phyloP scores from a whole-genome alignment of 23 red algal genomes.

The Gracilaria vermiculophylla region DNA sequence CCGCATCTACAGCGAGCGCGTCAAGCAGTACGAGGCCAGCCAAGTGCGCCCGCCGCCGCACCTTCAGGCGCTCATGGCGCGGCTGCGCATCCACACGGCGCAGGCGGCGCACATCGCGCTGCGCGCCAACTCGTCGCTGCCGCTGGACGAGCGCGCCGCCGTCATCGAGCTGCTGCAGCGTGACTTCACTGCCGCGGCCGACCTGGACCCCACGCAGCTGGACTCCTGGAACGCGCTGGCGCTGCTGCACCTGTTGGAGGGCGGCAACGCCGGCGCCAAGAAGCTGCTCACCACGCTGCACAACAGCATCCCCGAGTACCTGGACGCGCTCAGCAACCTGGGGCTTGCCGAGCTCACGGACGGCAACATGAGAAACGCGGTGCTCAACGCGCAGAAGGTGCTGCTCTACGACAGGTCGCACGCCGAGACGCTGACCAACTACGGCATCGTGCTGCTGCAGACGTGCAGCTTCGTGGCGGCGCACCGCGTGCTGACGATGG shows the following conservation, averaged over 20 bases:
- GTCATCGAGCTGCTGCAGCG: constrained; percentile 28
- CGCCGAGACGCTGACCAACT: constrained; percentile 64
- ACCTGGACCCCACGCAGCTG: constrained; percentile 32
- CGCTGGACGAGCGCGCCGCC: constrained; percentile 33
- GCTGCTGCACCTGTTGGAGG: constrained; percentile 68
- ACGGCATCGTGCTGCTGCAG: constrained; percentile 50
- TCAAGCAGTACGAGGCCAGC: constrained; percentile 7
- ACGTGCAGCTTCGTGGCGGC: constrained; percentile 12
- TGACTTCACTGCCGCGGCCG: constrained; percentile 17
- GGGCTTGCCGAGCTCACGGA: constrained; percentile 46
- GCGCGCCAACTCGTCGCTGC: background rate
- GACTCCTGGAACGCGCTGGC: constrained; percentile 80
- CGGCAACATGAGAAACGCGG: constrained; percentile 27
- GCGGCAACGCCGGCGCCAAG: constrained; percentile 38
- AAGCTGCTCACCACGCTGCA: constrained; percentile 26
- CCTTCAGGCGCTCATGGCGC: constrained; percentile 16
- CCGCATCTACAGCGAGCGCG: constrained; percentile 28
- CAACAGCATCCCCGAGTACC: constrained; percentile 51
- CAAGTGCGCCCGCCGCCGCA: constrained; percentile 1
- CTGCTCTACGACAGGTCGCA: constrained; percentile 54
- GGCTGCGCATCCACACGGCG: constrained; percentile 47
- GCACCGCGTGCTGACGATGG: constrained; percentile 5
- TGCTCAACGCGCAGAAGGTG: constrained; percentile 27
- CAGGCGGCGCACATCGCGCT: constrained; percentile 72
- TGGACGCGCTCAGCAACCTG: constrained; percentile 72